A percentile compares a stretch with the other conserved stretches of the same genome.
phyloP scores from a whole-genome alignment of 2,329 filamentous ascomycete species.

The Macroventuria anomochaeta region DNA sequence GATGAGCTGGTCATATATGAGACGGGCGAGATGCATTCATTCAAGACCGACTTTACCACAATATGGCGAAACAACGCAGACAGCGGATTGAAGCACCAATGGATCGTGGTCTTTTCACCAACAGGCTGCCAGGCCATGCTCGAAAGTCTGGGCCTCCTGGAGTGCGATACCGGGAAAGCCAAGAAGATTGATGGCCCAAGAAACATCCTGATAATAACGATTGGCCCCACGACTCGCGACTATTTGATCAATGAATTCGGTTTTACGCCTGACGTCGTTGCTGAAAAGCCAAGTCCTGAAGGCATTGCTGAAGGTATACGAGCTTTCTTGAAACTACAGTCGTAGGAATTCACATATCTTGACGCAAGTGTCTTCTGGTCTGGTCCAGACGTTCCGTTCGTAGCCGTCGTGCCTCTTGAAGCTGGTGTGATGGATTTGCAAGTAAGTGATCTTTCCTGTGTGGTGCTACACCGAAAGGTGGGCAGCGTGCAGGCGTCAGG shows the following conservation, averaged over 20 bases:
- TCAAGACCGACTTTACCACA: conserved; percentile 69
- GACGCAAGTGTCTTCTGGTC: too few species aligned
- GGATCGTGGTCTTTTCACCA: conserved; percentile 76
- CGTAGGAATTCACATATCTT: neutral
- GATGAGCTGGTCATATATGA: conserved; percentile 86
- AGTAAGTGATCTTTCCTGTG: neutral
- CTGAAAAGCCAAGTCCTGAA: conserved; percentile 80
- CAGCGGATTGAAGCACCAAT: conserved; percentile 56
- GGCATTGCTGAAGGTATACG: conserved; percentile 75
- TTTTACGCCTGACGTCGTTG: conserved; percentile 78
- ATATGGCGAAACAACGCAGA: conserved; percentile 57
- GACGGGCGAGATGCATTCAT: conserved; percentile 81
- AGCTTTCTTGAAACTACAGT: conserved; percentile 23
- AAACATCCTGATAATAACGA: conserved; percentile 76
- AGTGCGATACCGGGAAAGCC: conserved; percentile 48
- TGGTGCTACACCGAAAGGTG: neutral
- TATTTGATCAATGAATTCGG: conserved; percentile 70
- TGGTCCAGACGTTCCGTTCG: too few species aligned
- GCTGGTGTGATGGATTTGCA: neutral
- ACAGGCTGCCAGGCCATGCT: conserved; percentile 68
- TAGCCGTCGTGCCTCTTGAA: neutral
- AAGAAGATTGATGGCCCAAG: conserved; percentile 30
- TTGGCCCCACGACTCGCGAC: conserved; percentile 89
- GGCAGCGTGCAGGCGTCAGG: neutral
- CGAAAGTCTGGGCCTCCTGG: conserved; percentile 57